A percentile compares a stretch with the other conserved stretches of the same genome.
Evolutionary conservation across 106 monocot genomes (phyloP).

Genomic region (Allium sativum): DNA sequence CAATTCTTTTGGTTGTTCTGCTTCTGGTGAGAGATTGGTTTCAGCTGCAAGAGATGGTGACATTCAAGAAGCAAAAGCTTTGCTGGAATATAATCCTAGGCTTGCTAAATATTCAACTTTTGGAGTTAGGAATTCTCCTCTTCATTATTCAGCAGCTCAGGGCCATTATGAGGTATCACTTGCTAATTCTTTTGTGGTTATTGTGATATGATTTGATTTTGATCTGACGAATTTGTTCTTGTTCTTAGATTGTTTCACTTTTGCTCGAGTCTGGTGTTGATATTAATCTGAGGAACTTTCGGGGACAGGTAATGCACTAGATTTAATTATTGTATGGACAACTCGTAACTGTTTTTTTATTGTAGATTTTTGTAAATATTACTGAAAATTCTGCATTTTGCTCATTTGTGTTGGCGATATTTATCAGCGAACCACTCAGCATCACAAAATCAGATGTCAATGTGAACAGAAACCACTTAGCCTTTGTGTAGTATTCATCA

Average conservation of each 20-base stretch:
- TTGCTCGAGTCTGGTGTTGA: conserved; percentile 65
- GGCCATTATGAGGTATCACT: conserved; percentile 92
- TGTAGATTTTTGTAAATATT: no score
- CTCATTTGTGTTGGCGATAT: no score
- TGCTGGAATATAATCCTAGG: conserved; percentile 82
- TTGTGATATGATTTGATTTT: conserved; percentile 23
- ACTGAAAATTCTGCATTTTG: no score
- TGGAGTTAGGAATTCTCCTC: conserved; percentile 82
- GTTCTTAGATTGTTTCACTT: conserved; percentile 41
- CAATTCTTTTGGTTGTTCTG: conserved; percentile 96
- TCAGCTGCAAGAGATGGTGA: conserved; percentile 98
- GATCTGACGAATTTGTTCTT: conserved; percentile 36
- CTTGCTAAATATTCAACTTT: conserved; percentile 95
- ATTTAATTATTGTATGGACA: not conserved
- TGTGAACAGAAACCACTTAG: no score
- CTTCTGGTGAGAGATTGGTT: conserved; percentile 84
- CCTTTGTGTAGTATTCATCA: no score
- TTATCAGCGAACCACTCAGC: no score
- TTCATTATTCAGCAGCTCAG: conserved; percentile 85
- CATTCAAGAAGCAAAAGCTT: conserved; percentile 83
- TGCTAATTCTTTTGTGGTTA: no score
- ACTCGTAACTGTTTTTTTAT: no score
- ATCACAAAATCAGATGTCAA: no score
- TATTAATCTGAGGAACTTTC: conserved; percentile 47
- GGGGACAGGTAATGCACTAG: conserved; percentile 39